These are phyloP conservation scores for Metschnikowia cerradonensis DNA, from an alignment of 805 yeast species.

Conservation along the genomic window DNA sequence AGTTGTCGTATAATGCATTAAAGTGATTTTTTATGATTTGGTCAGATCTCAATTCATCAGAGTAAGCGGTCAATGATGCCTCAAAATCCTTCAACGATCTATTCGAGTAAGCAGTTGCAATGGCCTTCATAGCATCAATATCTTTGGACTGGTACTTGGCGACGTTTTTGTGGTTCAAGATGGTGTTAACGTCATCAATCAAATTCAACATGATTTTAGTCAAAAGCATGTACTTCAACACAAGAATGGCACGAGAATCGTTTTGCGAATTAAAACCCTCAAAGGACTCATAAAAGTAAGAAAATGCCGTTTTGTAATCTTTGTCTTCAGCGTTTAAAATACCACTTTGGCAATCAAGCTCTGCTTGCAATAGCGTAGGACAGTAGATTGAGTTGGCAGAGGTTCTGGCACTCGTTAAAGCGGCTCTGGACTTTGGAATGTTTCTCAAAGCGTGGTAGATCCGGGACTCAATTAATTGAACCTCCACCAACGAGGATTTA, in stretches of 20 bases:
- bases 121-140: slow-evolving; percentile 93
- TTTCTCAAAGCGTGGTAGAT: slow-evolving; percentile 90
- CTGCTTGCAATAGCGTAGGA: slow-evolving; percentile 91
- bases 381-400: slow-evolving; percentile 96
- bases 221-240: slow-evolving; percentile 86
- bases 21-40: slow-evolving; percentile 87
- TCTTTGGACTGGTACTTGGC: slow-evolving; percentile 74
- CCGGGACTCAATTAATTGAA: slow-evolving; percentile 85
- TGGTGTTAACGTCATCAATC: slow-evolving; percentile 77
- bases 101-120: slow-evolving; percentile 83
- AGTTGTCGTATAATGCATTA: slow-evolving; percentile 85
- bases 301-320: slow-evolving; percentile 93
- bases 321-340: slow-evolving; percentile 93
- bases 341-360: slow-evolving; percentile 92
- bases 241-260: slow-evolving; percentile 58
- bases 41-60: slow-evolving; percentile 75
- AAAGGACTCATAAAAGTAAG: slow-evolving; percentile 92
- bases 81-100: slow-evolving; percentile 91
- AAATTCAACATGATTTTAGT: slow-evolving; percentile 90
- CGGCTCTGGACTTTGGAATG: slow-evolving; percentile 85
- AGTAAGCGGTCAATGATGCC: slow-evolving; percentile 66
- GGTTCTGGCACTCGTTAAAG: slow-evolving; percentile 91
- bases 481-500: slow-evolving; percentile 91
- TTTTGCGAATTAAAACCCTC: slow-evolving; percentile 80
- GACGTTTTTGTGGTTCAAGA: slow-evolving; percentile 66